These are phyloP conservation scores for Massariosphaeria phaeospora DNA, from an alignment of 495 filamentous ascomycete genomes.

Conservation along the genomic window DNA sequence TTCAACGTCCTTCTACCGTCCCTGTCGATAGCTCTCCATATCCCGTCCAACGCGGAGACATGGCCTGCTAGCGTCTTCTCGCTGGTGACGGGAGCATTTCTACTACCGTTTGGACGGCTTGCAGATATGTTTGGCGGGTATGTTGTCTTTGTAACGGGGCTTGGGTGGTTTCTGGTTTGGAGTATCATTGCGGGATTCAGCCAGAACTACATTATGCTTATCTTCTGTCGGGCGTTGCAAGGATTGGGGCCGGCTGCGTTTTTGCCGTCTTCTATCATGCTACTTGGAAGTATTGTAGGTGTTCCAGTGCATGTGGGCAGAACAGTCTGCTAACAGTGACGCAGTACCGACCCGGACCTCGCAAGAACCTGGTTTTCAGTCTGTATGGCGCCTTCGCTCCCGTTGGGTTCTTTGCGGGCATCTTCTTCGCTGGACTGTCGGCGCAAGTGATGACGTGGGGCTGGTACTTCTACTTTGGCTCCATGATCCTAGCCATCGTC, in stretches of 20 bases:
- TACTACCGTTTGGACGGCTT: slow-evolving; percentile 71
- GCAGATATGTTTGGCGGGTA: slow-evolving; percentile 68
- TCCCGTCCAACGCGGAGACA: slow-evolving; percentile 58
- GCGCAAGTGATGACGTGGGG: slow-evolving; percentile 62
- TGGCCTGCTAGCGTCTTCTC: slow-evolving; percentile 81
- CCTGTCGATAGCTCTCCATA: slow-evolving; percentile 56
- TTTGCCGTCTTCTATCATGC: slow-evolving; percentile 70
- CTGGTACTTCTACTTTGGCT: slow-evolving; percentile 79
- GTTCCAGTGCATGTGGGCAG: not conserved
- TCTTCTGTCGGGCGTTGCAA: slow-evolving; percentile 70
- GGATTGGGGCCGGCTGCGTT: slow-evolving; percentile 76
- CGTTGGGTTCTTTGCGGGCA: slow-evolving; percentile 75
- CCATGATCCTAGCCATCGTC: slow-evolving; percentile 51
- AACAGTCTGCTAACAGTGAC: not conserved
- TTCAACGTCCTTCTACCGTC: slow-evolving; percentile 79
- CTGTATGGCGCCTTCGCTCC: slow-evolving; percentile 74
- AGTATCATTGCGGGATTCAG: slow-evolving; percentile 70
- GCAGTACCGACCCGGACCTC: slow-evolving; percentile 70
- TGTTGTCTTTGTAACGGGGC: slow-evolving; percentile 60
- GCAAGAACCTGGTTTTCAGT: slow-evolving; percentile 81
- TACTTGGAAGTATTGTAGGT: slow-evolving; percentile 61
- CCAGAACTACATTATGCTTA: slow-evolving; percentile 63
- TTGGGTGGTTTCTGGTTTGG: slow-evolving; percentile 69
- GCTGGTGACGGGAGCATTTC: slow-evolving; percentile 65
- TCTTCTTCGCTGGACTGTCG: slow-evolving; percentile 70